phyloP scores from a whole-genome alignment of 768 basidiomycete genomes.

The Heimioporus sp. region DNA sequence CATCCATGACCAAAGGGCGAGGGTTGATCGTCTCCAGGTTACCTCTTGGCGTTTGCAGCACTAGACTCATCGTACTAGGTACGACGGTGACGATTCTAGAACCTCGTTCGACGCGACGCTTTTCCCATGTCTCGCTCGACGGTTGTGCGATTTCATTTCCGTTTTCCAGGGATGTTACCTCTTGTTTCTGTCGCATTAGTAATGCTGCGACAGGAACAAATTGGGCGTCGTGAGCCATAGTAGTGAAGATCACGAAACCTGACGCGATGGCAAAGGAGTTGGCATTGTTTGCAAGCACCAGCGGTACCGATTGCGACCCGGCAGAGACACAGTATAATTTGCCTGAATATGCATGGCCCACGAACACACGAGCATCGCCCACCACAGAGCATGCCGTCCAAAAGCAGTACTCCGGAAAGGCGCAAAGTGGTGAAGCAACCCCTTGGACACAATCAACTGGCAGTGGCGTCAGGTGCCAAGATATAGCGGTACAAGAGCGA shows the following conservation, averaged over 20 bases:
- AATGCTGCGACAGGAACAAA: constrained; percentile 52
- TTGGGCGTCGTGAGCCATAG: constrained; percentile 73
- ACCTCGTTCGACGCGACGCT: constrained; percentile 84
- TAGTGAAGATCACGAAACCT: constrained; percentile 82
- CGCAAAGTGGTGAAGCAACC: constrained; percentile 24
- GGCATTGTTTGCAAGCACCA: constrained; percentile 47
- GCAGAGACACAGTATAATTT: constrained; percentile 56
- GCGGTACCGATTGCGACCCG: constrained; percentile 23
- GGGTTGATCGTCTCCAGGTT: constrained; percentile 97
- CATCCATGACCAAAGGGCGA: constrained; percentile 83
- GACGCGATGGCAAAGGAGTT: constrained; percentile 76
- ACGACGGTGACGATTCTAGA: constrained; percentile 86
- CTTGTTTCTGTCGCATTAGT: constrained; percentile 13
- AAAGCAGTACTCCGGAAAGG: constrained; percentile 63
- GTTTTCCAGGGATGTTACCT: constrained; percentile 24
- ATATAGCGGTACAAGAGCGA: background rate
- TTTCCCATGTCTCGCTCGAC: constrained; percentile 50
- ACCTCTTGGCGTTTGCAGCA: constrained; percentile 96
- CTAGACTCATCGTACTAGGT: constrained; percentile 83
- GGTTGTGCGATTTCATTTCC: constrained; percentile 13
- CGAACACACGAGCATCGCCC: constrained; percentile 35
- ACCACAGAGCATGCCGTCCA: constrained; percentile 33
- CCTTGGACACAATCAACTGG: constrained; percentile 21
- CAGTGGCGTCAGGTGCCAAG: constrained; percentile 4
- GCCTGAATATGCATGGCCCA: constrained; percentile 65